These are phyloP conservation scores for Annulohypoxylon moriforme DNA, from an alignment of 495 filamentous ascomycete species.

Conservation along the genomic window DNA sequence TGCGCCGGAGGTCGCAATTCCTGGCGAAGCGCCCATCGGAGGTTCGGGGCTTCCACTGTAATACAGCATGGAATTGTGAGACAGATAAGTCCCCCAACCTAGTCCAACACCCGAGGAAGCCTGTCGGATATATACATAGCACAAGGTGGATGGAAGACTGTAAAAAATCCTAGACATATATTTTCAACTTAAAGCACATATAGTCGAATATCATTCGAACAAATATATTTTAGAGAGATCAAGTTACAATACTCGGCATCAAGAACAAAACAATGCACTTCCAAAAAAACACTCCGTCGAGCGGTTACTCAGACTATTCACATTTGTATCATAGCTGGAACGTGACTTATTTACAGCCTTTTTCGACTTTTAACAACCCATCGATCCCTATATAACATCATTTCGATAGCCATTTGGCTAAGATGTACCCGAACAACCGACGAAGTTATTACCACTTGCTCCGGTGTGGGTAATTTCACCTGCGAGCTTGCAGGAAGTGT, in stretches of 20 bases:
- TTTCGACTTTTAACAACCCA: not conserved
- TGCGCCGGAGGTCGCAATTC: not conserved
- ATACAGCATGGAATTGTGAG: not conserved
- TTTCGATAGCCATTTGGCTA: slow-evolving; percentile 4
- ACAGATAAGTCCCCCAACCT: not conserved
- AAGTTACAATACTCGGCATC: not conserved
- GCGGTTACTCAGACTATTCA: not conserved
- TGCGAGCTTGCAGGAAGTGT: slow-evolving; percentile 59
- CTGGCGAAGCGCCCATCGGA: not conserved
- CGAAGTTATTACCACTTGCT: slow-evolving; percentile 70
- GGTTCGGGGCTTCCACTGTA: not conserved
- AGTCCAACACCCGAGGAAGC: not conserved
- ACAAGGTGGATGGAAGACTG: not conserved
- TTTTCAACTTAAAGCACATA: not conserved
- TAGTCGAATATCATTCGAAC: not conserved
- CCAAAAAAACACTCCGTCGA: not conserved
- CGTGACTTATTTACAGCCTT: not conserved
- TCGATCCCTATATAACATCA: not conserved
- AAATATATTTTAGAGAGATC: not conserved
- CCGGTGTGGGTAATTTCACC: slow-evolving; percentile 74
- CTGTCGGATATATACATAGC: not conserved
- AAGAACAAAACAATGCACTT: no score
- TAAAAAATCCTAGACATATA: not conserved
- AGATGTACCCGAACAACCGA: slow-evolving; percentile 52
- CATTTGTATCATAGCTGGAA: not conserved